Conservation (phyloP, 371 early-diverging fungal genomes). For the Apophysomyces elegans region DNA sequence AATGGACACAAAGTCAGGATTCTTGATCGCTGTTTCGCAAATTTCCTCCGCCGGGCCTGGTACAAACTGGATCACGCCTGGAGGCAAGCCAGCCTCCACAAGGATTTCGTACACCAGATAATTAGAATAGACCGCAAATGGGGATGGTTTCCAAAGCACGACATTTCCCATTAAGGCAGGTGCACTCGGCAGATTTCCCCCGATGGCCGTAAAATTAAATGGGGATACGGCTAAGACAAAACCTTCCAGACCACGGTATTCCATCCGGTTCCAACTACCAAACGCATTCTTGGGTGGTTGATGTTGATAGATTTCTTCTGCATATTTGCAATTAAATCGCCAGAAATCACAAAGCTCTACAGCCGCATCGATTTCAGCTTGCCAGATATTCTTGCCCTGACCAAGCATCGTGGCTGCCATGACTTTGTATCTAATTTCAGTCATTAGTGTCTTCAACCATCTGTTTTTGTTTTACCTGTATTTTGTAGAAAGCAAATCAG, state of each 20-base stretch:
- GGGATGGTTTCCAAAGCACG: conserved; percentile 95
- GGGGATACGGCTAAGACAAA: conserved; percentile 96
- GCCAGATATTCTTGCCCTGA: conserved; percentile 97
- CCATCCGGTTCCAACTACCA: conserved; percentile 91
- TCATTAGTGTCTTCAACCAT: not conserved
- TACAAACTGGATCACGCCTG: conserved; percentile 95
- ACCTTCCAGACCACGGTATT: conserved; percentile 95
- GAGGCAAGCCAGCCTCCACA: conserved; percentile 94
- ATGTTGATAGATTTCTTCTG: conserved; percentile 87
- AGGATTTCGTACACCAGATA: conserved; percentile 87
- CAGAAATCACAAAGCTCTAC: conserved; percentile 92
- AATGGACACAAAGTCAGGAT: conserved; percentile 90
- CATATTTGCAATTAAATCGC: conserved; percentile 93
- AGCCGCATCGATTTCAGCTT: conserved; percentile 97
- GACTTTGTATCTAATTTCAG: conserved; percentile 66
- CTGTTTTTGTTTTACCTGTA: conserved; percentile 62
- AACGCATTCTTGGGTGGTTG: conserved; percentile 89
- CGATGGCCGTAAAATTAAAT: conserved; percentile 98
- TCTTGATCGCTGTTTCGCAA: conserved; percentile 67
- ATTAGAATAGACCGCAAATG: conserved; percentile 85
- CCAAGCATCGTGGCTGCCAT: conserved; percentile 98
- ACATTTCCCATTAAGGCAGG: conserved; percentile 97
- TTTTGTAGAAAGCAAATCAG: conserved; percentile 86
- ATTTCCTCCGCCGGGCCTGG: conserved; percentile 88
- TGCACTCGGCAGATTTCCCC: conserved; percentile 90